Evolutionary conservation across 78 protist species (phyloP).

Genomic region (Bigelowiella natans): DNA sequence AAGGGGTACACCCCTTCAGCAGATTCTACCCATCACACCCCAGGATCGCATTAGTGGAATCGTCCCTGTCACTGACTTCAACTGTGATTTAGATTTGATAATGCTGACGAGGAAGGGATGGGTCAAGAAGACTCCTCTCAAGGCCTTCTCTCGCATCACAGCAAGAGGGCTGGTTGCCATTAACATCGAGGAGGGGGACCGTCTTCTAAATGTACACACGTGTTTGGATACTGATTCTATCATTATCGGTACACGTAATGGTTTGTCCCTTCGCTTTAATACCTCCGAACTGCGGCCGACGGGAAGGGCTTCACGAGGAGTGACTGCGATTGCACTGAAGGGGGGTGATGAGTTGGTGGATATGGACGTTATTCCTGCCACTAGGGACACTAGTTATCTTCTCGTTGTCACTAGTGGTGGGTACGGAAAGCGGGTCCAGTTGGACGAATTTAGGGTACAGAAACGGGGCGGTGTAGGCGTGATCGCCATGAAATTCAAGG

Average conservation of each 20-base stretch:
- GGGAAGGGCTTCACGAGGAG: not conserved
- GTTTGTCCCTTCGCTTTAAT: not conserved
- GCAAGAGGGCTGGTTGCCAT: not conserved
- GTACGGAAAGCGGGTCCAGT: not conserved
- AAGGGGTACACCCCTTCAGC: not conserved
- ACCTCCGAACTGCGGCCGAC: not conserved
- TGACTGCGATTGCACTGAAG: not conserved
- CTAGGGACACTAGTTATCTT: too few species aligned
- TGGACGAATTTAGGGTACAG: not conserved
- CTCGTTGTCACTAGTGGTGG: not conserved
- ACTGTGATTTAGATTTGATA: not conserved
- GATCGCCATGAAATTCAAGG: not conserved
- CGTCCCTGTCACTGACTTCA: not conserved
- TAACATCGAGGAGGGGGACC: not conserved
- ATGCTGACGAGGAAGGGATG: not conserved
- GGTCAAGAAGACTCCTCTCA: slow-evolving; percentile 6
- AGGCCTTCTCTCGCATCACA: not conserved
- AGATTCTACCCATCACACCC: not conserved
- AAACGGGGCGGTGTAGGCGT: not conserved
- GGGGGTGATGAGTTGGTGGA: not conserved
- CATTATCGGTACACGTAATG: not conserved
- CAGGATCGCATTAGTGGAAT: not conserved
- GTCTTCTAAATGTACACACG: not conserved
- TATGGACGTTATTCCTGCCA: not conserved
- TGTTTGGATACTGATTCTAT: not conserved